phyloP scores from a whole-genome alignment of 345 rosid genomes.

The Brassica rapa region DNA sequence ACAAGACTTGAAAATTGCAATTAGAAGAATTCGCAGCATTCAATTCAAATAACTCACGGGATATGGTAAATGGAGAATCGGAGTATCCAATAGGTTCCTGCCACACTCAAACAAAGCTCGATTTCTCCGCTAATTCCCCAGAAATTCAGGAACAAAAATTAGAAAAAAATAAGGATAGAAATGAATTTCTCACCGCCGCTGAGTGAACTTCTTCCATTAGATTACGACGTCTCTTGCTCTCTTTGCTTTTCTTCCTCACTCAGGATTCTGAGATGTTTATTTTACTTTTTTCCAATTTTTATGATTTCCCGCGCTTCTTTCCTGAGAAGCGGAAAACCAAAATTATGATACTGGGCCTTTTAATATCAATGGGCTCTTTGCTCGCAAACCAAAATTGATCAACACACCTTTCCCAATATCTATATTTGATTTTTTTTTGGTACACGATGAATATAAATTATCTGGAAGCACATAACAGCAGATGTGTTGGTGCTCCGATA shows the following conservation, averaged over 20 bases:
- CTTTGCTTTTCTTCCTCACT: neutral
- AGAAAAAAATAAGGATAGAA: neutral
- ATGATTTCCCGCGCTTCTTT: neutral
- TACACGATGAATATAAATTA: no score
- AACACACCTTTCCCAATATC: neutral
- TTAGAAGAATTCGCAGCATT: neutral
- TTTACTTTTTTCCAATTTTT: neutral
- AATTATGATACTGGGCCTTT: neutral
- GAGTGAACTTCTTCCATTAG: neutral
- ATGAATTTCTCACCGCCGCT: neutral
- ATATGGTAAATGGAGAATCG: slow-evolving; percentile 25
- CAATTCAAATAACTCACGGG: slow-evolving; percentile 24
- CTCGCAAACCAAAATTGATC: neutral
- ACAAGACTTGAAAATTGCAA: neutral
- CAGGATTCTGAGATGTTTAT: neutral
- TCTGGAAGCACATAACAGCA: no score
- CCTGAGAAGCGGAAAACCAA: slow-evolving; percentile 2
- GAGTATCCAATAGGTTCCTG: slow-evolving; percentile 20
- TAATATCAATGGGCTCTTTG: slow-evolving; percentile 2
- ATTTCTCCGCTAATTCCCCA: neutral
- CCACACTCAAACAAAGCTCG: neutral
- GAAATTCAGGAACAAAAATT: neutral
- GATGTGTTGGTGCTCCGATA: no score
- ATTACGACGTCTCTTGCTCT: neutral
- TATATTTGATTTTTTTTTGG: no score